A percentile compares a stretch with the other conserved stretches of the same genome.
phyloP scores from a whole-genome alignment of 2,329 filamentous ascomycete species.

The Xylariales sp. region DNA sequence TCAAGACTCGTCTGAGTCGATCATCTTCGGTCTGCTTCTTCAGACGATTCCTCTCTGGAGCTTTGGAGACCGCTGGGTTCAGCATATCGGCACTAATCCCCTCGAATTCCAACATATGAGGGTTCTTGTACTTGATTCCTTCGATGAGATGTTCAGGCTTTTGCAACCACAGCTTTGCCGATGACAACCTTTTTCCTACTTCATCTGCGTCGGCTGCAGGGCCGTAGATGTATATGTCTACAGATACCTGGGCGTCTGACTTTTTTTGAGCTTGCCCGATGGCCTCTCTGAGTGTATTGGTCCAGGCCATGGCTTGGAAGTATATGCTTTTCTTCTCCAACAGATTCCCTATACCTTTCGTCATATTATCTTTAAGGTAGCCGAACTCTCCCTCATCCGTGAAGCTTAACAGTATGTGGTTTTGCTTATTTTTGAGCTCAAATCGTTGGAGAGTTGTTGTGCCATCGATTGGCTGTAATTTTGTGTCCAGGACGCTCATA shows the following conservation, averaged over 20 bases:
- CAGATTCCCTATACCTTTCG: not conserved
- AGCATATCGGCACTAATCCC: not conserved
- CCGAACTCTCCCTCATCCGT: slow-evolving; percentile 3
- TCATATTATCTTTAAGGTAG: not conserved
- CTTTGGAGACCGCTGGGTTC: not conserved
- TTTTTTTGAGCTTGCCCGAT: slow-evolving; percentile 1
- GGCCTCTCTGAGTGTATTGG: not conserved
- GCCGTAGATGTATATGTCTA: slow-evolving; percentile 6
- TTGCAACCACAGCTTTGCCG: slow-evolving; percentile 5
- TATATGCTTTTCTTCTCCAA: not conserved
- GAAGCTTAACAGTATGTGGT: slow-evolving; percentile 4
- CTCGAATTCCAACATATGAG: slow-evolving; percentile 5
- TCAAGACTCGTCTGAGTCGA: slow-evolving; percentile 9
- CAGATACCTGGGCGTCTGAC: slow-evolving; percentile 1
- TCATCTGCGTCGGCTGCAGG: not conserved
- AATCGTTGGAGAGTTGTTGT: slow-evolving; percentile 1
- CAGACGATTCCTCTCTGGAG: not conserved
- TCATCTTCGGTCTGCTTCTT: slow-evolving; percentile 9
- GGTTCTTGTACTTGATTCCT: slow-evolving; percentile 1
- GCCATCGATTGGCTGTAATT: not conserved
- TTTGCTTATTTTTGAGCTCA: not conserved
- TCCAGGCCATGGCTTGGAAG: slow-evolving; percentile 2
- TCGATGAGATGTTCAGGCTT: not conserved
- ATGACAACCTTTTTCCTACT: not conserved
- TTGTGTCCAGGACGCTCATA: slow-evolving; percentile 1